Conservation (phyloP, 2,329 filamentous ascomycete genomes). For the Hypoxylon sp. region DNA sequence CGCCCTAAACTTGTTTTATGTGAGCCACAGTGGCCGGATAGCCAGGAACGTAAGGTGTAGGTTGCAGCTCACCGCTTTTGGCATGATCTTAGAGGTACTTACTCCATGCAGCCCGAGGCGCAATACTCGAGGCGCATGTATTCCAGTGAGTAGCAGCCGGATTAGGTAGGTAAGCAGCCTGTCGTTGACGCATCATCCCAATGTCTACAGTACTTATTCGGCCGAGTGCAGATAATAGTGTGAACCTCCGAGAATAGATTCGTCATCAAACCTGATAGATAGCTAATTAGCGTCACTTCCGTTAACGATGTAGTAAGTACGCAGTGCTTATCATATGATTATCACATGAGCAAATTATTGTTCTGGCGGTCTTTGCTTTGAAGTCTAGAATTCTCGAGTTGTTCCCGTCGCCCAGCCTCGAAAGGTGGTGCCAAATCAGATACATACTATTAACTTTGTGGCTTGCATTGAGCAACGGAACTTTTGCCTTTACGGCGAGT, state of each 20-base stretch:
- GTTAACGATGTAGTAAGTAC: neutral
- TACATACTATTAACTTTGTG: neutral
- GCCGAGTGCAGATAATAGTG: constrained; percentile 32
- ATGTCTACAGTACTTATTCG: constrained; percentile 21
- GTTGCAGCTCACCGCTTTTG: constrained; percentile 22
- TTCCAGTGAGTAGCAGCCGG: constrained; percentile 12
- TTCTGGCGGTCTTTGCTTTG: neutral
- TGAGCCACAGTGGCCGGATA: constrained; percentile 17
- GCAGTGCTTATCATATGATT: constrained; percentile 21
- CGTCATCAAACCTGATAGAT: constrained; percentile 15
- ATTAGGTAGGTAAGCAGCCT: constrained; percentile 24
- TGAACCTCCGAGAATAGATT: constrained; percentile 9
- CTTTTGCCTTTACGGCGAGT: neutral
- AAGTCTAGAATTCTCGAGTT: constrained; percentile 10
- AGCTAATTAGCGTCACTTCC: neutral
- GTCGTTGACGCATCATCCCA: constrained; percentile 1
- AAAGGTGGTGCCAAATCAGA: constrained; percentile 3
- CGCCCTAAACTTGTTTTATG: constrained; percentile 7
- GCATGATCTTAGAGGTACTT: constrained; percentile 12
- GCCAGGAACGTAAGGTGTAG: constrained; percentile 5
- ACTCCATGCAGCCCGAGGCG: constrained; percentile 11
- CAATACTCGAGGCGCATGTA: neutral
- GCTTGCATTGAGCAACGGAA: constrained; percentile 2
- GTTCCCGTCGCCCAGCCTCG: neutral
- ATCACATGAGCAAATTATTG: constrained; percentile 12